Evolutionary conservation across 306 rosid species (phyloP), one percentile per base, ranked within the genome.

Genomic region (Chamaecrista fasciculata): DNA sequence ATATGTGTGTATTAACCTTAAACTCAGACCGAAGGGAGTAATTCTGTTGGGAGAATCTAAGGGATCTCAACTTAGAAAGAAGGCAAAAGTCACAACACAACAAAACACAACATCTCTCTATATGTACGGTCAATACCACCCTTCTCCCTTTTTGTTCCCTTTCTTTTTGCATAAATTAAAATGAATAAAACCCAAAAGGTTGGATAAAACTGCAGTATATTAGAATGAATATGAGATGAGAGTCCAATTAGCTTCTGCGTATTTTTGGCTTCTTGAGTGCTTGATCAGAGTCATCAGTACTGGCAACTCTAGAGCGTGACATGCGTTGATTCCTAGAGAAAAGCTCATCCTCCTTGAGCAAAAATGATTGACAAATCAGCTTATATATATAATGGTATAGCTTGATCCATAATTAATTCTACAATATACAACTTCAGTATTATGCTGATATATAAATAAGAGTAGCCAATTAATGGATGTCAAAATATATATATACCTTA

Each of bases 191-290:
- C 63, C 75, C 49, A 72, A 87, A 85, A 86, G 80, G 84, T 82
- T 83, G 81, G 86, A 78, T 58, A 80, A 53, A 77, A 81, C 72
- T 79, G 66, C 70, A 69, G 49, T 62, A 55, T 73, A 39, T 51
- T 71, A 74, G 73, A 80, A 82, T 74, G 71, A 74, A 66, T 66
- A 37, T 66, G 67, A 42, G 7, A 37, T 66, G 67, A 42, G 7
- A 4, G 75, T 71, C 62, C 65, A 75, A 80, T 83, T 90, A 93
- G 87, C 58, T 87, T 82, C 77, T 76, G 69, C 86, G 60, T 7
- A 81, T 66, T 85, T 84, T 93, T 62, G 82, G 80, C 86, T 86
- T 93, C 90, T 93, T 93, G 19, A 72, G 66, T 56, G 85, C 73
- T 66, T 80, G 87, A 25, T 83, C 90, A 16, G 86, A 76, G 58